phyloP scores from a whole-genome alignment of 73 alveolate species.

The Paramecium sonneborni region DNA sequence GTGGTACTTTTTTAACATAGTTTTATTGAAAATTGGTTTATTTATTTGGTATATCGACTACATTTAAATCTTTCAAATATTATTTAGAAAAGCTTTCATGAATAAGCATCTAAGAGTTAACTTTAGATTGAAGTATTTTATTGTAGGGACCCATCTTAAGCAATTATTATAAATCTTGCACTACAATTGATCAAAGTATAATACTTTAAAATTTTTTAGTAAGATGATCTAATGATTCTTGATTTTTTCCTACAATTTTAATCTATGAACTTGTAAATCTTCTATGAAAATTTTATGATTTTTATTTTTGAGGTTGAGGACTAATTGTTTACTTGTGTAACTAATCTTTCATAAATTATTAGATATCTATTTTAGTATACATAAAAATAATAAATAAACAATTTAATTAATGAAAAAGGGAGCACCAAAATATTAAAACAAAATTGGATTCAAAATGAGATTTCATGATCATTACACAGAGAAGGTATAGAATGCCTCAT shows the following conservation, averaged over 20 bases:
- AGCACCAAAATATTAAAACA: slow-evolving; percentile 50
- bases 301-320: slow-evolving; percentile 34
- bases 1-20: neutral
- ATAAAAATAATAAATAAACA: neutral
- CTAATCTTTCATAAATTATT: slow-evolving; percentile 37
- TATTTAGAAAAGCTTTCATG: slow-evolving; percentile 37
- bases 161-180: slow-evolving; percentile 37
- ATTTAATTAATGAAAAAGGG: slow-evolving; percentile 49
- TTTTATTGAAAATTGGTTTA: neutral
- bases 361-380: slow-evolving; percentile 17
- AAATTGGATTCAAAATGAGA: slow-evolving; percentile 26
- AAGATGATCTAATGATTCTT: neutral
- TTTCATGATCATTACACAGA: slow-evolving; percentile 8
- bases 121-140: neutral
- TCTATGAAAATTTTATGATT: slow-evolving; percentile 12
- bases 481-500: neutral
- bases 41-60: neutral
- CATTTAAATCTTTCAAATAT: neutral
- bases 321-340: slow-evolving; percentile 3
- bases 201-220: neutral
- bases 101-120: slow-evolving; percentile 23
- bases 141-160: slow-evolving; percentile 6
- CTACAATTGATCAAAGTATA: slow-evolving; percentile 7
- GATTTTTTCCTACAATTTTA: neutral
- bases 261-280: slow-evolving; percentile 45